These are phyloP conservation scores for Phallus indusiatus DNA, from an alignment of 768 basidiomycete species.

Conservation along the genomic window DNA sequence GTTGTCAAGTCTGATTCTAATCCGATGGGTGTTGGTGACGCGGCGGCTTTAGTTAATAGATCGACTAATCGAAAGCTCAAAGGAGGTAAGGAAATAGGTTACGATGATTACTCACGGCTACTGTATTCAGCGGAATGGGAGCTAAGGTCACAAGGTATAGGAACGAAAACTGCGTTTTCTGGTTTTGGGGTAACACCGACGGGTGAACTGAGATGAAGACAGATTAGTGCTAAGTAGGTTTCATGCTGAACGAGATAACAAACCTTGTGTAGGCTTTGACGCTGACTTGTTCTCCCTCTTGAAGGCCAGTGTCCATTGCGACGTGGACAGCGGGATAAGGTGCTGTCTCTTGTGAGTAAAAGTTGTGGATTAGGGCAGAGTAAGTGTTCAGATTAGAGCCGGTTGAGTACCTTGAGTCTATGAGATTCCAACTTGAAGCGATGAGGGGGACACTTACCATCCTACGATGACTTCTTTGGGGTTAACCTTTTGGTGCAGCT, in stretches of 20 bases:
- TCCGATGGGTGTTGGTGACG: constrained; percentile 43
- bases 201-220: constrained; percentile 50
- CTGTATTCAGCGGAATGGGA: constrained; percentile 79
- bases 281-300: constrained; percentile 51
- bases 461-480: constrained; percentile 89
- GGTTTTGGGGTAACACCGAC: constrained; percentile 83
- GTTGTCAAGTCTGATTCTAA: constrained; percentile 55
- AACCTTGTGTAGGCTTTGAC: constrained; percentile 86
- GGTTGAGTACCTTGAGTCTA: constrained; percentile 94
- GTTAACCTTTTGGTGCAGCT: constrained; percentile 76
- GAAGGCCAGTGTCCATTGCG: constrained; percentile 78
- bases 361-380: constrained; percentile 95
- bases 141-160: constrained; percentile 79
- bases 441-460: constrained; percentile 49
- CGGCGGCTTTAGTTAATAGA: constrained; percentile 45
- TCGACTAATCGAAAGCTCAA: constrained; percentile 47
- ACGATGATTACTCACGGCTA: constrained; percentile 59
- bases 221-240: neutral
- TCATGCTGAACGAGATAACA: constrained; percentile 14
- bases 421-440: constrained; percentile 2
- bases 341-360: constrained; percentile 87
- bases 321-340: constrained; percentile 88
- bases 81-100: neutral
- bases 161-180: constrained; percentile 92
- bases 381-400: constrained; percentile 86